These are phyloP conservation scores for Jacaranda copaia DNA, from an alignment of 257 asterid species.

Conservation along the genomic window DNA sequence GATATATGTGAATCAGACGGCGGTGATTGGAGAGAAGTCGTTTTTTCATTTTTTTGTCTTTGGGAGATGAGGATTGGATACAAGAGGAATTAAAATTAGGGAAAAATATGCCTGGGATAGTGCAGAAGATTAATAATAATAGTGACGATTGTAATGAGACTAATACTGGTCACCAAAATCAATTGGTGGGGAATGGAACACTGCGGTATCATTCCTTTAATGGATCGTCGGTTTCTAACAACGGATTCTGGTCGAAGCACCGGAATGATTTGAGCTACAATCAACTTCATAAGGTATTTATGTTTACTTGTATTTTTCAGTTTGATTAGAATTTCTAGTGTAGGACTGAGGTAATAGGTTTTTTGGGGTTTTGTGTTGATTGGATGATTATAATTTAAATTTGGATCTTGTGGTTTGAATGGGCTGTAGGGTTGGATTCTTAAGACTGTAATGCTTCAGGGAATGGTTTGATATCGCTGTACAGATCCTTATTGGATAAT, in stretches of 20 bases:
- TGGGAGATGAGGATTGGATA: constrained; percentile 43
- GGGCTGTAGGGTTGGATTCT: constrained; percentile 9
- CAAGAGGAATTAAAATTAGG: constrained; percentile 33
- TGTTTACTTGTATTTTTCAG: background rate
- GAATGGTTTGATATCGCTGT: constrained; percentile 22
- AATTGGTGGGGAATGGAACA: constrained; percentile 35
- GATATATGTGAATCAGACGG: constrained; percentile 44
- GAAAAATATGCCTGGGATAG: constrained; percentile 64
- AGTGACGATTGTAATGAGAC: constrained; percentile 25
- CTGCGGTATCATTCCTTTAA: constrained; percentile 26
- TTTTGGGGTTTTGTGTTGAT: constrained; percentile 13
- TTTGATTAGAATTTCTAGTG: background rate
- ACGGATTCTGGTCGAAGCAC: constrained; percentile 69
- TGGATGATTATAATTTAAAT: background rate
- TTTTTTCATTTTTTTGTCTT: background rate
- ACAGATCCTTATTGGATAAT: constrained; percentile 8
- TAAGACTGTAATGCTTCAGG: background rate
- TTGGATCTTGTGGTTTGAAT: constrained; percentile 17
- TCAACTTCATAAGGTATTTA: constrained; percentile 66
- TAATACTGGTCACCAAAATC: constrained; percentile 14
- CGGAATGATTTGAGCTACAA: constrained; percentile 53
- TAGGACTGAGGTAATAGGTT: background rate
- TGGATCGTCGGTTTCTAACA: constrained; percentile 39
- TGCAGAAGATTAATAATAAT: constrained; percentile 43
- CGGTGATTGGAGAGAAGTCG: constrained; percentile 35